Conservation (phyloP, 495 filamentous ascomycete species). For the Penicillium paradoxum region DNA sequence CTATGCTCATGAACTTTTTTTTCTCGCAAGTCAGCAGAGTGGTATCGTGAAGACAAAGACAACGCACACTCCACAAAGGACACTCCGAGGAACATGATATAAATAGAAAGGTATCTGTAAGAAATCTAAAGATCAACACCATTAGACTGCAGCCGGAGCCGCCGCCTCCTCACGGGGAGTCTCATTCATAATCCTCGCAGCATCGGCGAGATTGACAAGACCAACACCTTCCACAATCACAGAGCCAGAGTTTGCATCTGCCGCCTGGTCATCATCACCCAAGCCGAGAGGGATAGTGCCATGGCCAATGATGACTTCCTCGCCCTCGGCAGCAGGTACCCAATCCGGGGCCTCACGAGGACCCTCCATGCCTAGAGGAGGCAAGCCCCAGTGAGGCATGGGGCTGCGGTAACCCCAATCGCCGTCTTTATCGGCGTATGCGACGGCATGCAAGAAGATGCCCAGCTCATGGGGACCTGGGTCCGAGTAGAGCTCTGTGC, state of each 20-base stretch:
- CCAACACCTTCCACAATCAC: slow-evolving; percentile 21
- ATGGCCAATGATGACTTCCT: slow-evolving; percentile 35
- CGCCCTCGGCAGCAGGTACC: slow-evolving; percentile 29
- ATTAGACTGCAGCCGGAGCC: background rate
- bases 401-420: slow-evolving; percentile 82
- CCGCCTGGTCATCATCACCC: slow-evolving; percentile 18
- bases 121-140: background rate
- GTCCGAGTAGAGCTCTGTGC: slow-evolving; percentile 86
- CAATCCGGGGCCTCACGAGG: slow-evolving; percentile 50
- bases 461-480: slow-evolving; percentile 84
- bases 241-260: slow-evolving; percentile 3
- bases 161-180: background rate
- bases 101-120: background rate
- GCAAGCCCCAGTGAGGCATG: slow-evolving; percentile 81
- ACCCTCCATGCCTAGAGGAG: slow-evolving; percentile 58
- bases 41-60: slow-evolving; percentile 8
- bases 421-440: slow-evolving; percentile 76
- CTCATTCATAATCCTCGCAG: background rate
- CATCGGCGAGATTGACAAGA: slow-evolving; percentile 12
- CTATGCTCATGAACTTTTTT: slow-evolving; percentile 2
- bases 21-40: background rate
- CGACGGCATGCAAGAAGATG: slow-evolving; percentile 86
- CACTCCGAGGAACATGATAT: background rate
- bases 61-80: too few species aligned
- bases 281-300: slow-evolving; percentile 30